A percentile compares a stretch with the other conserved stretches of the same genome.
These are phyloP conservation scores for Malus domestica DNA, from an alignment of 306 rosid genomes.

Conservation along the genomic window DNA sequence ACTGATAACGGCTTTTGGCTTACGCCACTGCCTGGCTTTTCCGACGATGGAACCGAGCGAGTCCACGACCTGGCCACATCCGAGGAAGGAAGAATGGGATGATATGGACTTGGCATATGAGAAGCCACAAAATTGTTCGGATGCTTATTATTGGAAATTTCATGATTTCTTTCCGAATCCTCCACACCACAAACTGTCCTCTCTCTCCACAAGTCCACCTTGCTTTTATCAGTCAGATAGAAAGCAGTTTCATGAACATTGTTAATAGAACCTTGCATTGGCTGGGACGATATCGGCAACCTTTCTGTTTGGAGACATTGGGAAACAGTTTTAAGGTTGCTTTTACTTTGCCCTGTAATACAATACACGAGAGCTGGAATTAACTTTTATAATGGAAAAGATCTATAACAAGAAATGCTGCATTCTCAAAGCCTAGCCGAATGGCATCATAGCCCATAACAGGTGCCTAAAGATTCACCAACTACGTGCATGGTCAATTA, in stretches of 20 bases:
- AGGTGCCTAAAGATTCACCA: neutral
- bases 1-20: conserved; percentile 50
- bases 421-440: neutral
- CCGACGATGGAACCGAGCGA: conserved; percentile 68
- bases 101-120: conserved; percentile 33
- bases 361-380: conserved; percentile 11
- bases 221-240: conserved; percentile 35
- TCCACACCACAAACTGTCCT: conserved; percentile 45
- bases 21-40: conserved; percentile 47
- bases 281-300: conserved; percentile 37
- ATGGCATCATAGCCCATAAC: neutral
- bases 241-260: conserved; percentile 42
- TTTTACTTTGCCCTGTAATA: conserved; percentile 53
- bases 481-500: neutral
- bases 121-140: conserved; percentile 33
- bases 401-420: conserved; percentile 1
- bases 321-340: conserved; percentile 33
- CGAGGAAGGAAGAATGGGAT: conserved; percentile 35
- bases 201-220: conserved; percentile 45
- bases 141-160: conserved; percentile 36
- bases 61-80: conserved; percentile 56
- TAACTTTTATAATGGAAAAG: neutral
- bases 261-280: conserved; percentile 37
- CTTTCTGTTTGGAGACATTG: conserved; percentile 48
- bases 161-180: conserved; percentile 38